phyloP scores from a whole-genome alignment of 805 yeast species.

The Brettanomyces nanus region DNA sequence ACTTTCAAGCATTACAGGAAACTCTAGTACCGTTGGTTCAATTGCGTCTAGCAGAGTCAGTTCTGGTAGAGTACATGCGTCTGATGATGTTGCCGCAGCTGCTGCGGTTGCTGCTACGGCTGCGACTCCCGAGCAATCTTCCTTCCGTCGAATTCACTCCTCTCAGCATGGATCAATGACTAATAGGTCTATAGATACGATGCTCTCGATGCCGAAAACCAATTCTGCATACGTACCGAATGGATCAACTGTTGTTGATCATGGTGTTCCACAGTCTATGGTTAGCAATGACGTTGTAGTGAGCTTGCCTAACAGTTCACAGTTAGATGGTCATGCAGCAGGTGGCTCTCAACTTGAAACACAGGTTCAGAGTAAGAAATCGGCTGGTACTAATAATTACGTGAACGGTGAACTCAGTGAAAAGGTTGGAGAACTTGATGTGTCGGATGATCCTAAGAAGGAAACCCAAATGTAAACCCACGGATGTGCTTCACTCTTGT shows the following conservation, averaged over 20 bases:
- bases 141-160: slow-evolving; percentile 1
- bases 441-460: slow-evolving; percentile 16
- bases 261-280: slow-evolving; percentile 4
- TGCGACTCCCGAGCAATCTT: neutral
- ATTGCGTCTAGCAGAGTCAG: slow-evolving; percentile 18
- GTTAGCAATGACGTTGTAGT: slow-evolving; percentile 6
- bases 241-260: slow-evolving; percentile 1
- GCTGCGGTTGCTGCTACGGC: slow-evolving; percentile 13
- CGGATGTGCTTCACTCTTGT: no score
- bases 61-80: slow-evolving; percentile 9
- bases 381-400: neutral
- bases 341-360: neutral
- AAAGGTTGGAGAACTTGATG: slow-evolving; percentile 17
- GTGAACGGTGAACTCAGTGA: slow-evolving; percentile 12
- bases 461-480: slow-evolving; percentile 20
- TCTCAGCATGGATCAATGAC: slow-evolving; percentile 13
- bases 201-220: slow-evolving; percentile 15
- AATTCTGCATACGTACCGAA: neutral
- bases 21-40: slow-evolving; percentile 21
- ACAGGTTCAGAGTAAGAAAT: neutral
- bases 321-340: neutral
- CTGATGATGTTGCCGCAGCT: slow-evolving; percentile 9
- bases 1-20: slow-evolving; percentile 6
- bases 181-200: slow-evolving; percentile 17
- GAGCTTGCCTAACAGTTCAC: neutral